These are phyloP conservation scores for Thuidium tamariscinum DNA, from an alignment of 225 moss, liverwort and hornwort genomes.

Conservation along the genomic window DNA sequence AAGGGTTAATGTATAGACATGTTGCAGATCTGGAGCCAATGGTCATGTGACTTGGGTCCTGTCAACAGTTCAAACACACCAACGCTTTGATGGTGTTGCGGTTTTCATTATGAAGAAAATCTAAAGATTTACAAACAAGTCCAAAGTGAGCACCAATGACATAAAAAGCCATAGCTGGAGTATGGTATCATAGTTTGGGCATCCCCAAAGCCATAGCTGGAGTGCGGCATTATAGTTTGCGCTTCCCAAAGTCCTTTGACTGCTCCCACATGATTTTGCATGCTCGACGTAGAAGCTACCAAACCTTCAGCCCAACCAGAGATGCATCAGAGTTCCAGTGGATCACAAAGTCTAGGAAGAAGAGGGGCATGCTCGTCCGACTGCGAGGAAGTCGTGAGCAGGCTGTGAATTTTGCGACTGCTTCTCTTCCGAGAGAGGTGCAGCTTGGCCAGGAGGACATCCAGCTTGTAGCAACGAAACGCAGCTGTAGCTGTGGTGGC, in stretches of 20 bases:
- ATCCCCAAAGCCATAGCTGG: neutral
- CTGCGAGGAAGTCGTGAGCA: neutral
- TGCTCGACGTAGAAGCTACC: neutral
- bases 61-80: neutral
- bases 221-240: neutral
- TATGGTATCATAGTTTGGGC: neutral
- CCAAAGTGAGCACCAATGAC: neutral
- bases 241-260: neutral
- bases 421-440: neutral
- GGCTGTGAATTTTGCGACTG: neutral
- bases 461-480: neutral
- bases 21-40: too few relatives aligned
- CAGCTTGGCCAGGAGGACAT: neutral
- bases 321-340: neutral
- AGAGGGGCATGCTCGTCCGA: neutral
- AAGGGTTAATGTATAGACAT: neutral
- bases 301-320: neutral
- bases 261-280: neutral
- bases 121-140: neutral
- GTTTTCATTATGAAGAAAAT: neutral
- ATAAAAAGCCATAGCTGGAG: neutral
- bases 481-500: neutral
- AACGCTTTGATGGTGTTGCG: neutral
- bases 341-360: neutral
- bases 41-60: too few relatives aligned